Evolutionary conservation across 2,329 filamentous ascomycete genomes (phyloP), one percentile per base, ranked within the genome.

Genomic region (Coniochaeta sp.): DNA sequence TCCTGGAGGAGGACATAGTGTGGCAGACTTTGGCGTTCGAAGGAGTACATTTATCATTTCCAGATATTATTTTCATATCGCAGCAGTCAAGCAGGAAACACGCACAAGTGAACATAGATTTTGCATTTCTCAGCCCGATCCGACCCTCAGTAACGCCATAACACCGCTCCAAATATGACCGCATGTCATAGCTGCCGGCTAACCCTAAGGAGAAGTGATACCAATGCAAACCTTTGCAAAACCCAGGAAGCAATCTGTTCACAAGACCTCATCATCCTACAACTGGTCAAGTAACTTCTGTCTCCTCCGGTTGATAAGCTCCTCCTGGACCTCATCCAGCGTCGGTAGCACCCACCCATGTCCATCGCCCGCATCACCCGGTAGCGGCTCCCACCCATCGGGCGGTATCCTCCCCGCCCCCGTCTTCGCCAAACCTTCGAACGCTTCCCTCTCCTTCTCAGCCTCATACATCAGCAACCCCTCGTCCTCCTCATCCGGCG

Each of bases 241-340:
- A 32, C 9, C 30, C 30, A 32, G 30, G n/a, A 32, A n/a, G 9
- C 9, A 48, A 31, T 22, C 7, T 10, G 4, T 26, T 4, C 10
- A 48, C 28, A 6, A 42, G 20, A 26, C 13, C 3, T 5, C 24
- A 32, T 9, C 9, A 46, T 13, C 24, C 52, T 63, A 75, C 54
- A 95, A 77, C 71, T 94, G 92, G 61, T 96, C 90, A 59, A 99
- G 71, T 55, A 99, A 72, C 67, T 86, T 89, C 69, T 85, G 81
- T 66, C 89, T 83, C 69, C 91, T 81, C 70, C 92, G 79, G 58
- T 96, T 91, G 51, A 99, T 79, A 60, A 99, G 72, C 69, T 97
- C 94, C 64, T 91, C 83, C 69, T 96, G 90, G n/a, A 97, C 92
- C 66, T 97, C 89, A 18, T 95, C 90, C 52, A 90, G 71, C 5